Evolutionary conservation across 1,284 basidiomycete genomes (phyloP), one percentile per base, ranked within the genome.

Genomic region (Irpex sp.): DNA sequence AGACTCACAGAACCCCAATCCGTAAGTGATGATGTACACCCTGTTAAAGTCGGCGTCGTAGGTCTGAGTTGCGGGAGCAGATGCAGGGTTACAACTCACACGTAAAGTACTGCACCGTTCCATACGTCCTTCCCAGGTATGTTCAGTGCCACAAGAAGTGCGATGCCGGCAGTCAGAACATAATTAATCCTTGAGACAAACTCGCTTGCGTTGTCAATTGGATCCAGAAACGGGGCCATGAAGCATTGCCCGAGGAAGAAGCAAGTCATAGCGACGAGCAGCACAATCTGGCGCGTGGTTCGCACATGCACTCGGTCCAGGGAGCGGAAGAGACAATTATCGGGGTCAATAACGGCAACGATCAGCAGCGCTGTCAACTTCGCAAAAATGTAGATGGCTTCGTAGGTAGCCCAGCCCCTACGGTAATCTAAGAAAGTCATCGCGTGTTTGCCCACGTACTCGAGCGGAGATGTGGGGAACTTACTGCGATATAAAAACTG

Each of bases 201-300:
- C 80, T 93, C 90, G 70, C 85, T 88, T 1, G 89, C 87, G 71
- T 94, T 94, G 74, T 84, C 85, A 62, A 90, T 83, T 35, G 87
- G 86, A 70, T 93, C 85, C 64, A 88, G 72, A 71, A 92, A 93
- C 0, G 90, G 90, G 1, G 81, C 80, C 60, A 85, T 77, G 53
- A 83, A 67, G 66, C 87, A 86, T 68, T 92, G 89, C 4, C 83
- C 67, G 17, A 81, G 64, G 67, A 92, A 89, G 71, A 90, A 89
- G 9, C 79, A 74, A 9, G 84, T 68, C 69, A 87, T 88, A 35
- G 85, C 80, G 13, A 79, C 68, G 17, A 92, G 76, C 17, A 93
- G 79, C n/a, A 89, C 71, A 33, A 83, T 77, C 70, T 93, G 89
- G 11, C 90, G 86, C 57, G 84, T 77, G 35, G 91, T 74, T 9